Conservation (phyloP, 352 stramenopile genomes). For the Pythium periplocum region DNA sequence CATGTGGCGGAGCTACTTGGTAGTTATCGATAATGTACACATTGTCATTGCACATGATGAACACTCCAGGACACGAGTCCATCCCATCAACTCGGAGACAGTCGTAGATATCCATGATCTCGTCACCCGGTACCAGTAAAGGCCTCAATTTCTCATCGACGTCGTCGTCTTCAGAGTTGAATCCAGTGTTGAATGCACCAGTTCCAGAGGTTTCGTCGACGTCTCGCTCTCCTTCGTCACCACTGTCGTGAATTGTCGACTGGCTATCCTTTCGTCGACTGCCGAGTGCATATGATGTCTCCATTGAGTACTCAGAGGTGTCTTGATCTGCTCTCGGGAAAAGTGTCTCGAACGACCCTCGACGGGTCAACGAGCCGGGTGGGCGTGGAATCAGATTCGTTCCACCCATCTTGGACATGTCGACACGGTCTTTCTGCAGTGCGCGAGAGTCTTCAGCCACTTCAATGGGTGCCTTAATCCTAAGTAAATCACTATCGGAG, state of each 20-base stretch:
- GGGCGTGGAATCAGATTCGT: no score
- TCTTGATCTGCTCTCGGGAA: conserved; percentile 5
- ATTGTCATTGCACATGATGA: conserved; percentile 60
- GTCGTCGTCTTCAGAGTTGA: conserved; percentile 21
- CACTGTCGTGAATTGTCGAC: conserved; percentile 2
- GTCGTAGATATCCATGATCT: conserved; percentile 61
- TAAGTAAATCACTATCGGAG: no score
- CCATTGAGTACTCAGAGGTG: conserved; percentile 1
- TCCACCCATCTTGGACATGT: no score
- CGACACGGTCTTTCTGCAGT: no score
- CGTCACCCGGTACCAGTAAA: conserved; percentile 56
- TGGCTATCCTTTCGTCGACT: conserved; percentile 1
- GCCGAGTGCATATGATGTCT: no score
- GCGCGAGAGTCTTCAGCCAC: no score
- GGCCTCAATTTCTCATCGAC: conserved; percentile 67
- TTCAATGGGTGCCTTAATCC: no score
- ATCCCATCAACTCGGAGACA: conserved; percentile 74
- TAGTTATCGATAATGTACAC: conserved; percentile 78
- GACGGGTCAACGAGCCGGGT: no score
- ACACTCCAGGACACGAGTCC: conserved; percentile 68
- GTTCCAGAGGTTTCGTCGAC: background rate
- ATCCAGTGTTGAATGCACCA: no score
- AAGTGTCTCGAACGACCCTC: no score
- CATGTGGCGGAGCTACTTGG: conserved; percentile 17
- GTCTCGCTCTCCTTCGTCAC: conserved; percentile 12